A percentile compares a stretch with the other conserved stretches of the same genome.
phyloP scores from a whole-genome alignment of 2,329 filamentous ascomycete genomes.

The Didymella pinodella region DNA sequence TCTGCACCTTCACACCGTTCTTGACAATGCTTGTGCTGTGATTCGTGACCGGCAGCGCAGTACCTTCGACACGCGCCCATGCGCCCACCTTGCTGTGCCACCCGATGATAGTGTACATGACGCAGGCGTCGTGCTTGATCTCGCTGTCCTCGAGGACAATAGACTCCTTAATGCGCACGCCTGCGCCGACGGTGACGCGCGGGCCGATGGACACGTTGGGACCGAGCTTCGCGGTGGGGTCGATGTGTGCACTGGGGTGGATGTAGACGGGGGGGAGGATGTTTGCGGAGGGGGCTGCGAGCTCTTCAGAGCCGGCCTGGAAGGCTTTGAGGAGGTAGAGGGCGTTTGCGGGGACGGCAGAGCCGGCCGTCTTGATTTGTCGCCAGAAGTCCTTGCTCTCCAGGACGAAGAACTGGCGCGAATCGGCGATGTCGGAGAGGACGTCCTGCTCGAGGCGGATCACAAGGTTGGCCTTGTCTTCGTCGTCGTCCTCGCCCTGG shows the following conservation, averaged over 20 bases:
- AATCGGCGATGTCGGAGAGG: conserved; percentile 92
- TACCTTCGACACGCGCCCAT: conserved; percentile 98
- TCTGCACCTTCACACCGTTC: conserved; percentile 98
- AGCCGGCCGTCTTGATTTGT: conserved; percentile 99
- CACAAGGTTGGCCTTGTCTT: conserved; percentile 79
- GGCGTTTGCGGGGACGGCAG: conserved; percentile 94
- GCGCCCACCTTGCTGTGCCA: conserved; percentile 96
- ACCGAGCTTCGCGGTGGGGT: conserved; percentile 94
- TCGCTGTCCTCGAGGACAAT: conserved; percentile 95
- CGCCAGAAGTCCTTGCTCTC: conserved; percentile 99
- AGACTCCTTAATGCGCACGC: conserved; percentile 91
- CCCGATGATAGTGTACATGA: conserved; percentile 94
- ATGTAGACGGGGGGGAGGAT: conserved; percentile 95
- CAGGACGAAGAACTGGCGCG: conserved; percentile 96
- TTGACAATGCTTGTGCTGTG: conserved; percentile 95
- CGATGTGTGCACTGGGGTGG: conserved; percentile 87
- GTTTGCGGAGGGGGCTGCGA: conserved; percentile 82
- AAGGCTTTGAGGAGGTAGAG: conserved; percentile 94
- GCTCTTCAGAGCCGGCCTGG: conserved; percentile 81
- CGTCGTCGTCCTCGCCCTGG: conserved; percentile 71
- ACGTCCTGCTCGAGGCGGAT: conserved; percentile 98
- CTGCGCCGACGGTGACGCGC: conserved; percentile 82
- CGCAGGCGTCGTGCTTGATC: conserved; percentile 95
- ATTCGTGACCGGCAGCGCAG: conserved; percentile 83
- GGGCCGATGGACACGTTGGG: conserved; percentile 97